Evolutionary conservation across 1,139 yeast species (phyloP), one percentile per base, ranked within the genome.

Genomic region (Arxiozyma slooffiae): DNA sequence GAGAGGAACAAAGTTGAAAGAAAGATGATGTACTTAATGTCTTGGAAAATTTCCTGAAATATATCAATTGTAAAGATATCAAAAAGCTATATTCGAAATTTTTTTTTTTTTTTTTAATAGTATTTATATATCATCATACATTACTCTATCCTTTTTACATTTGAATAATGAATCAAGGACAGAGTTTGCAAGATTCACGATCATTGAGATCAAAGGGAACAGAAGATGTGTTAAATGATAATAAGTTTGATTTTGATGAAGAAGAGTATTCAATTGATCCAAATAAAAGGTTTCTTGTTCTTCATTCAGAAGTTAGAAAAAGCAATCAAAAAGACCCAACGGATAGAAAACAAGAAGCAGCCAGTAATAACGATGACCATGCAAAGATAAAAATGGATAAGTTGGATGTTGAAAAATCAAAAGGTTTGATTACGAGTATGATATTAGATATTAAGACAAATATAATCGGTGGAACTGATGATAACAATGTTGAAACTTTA

Each of bases 171-270:
- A n/a, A 30, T 6, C n/a, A 16, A 30, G 14, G 14, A 30, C n/a
- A 30, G 36, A 30, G 3, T 30, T 30, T 30, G 14, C 11, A 11
- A 18, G 44, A 41, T 41, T 24, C 24, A 17, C 24, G 64, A 49
- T 53, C 56, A 17, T 50, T 53, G 42, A 50, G 62, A 43, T 55
- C 60, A 21, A 58, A 55, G 24, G 48, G 40, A 14, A 9, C 40
- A 17, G 48, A 52, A 22, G 53, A 52, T 34, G 50, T 43, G 14
- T 47, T 48, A 23, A 56, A 51, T 2, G 55, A 53, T 21, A 58
- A 56, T 7, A 59, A 52, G 48, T 64, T 57, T 48, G 59, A 64
- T 48, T 64, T 64, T 52, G 67, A 64, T 45, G 48, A 49, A 8
- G 53, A 52, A n/a, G 64, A 60, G 47, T 58, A 52, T 49, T 62